phyloP scores from a whole-genome alignment of 1,284 basidiomycete genomes.

The Austroboletus novae-zelandiae region DNA sequence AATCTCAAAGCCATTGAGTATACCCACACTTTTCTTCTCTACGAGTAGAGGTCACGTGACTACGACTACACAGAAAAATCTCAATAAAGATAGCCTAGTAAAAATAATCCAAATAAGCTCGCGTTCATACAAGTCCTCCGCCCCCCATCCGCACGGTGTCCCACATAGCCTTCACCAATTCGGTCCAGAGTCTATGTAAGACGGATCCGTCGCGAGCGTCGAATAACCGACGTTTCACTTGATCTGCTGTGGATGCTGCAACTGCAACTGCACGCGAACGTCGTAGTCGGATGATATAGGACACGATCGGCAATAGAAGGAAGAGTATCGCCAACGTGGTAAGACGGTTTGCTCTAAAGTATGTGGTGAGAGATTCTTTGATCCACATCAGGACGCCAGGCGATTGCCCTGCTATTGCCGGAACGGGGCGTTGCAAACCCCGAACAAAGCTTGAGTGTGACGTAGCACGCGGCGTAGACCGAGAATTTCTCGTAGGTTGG shows the following conservation, averaged over 20 bases:
- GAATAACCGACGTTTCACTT: constrained; percentile 54
- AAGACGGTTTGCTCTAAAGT: constrained; percentile 45
- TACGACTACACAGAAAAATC: not conserved
- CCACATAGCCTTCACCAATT: constrained; percentile 49
- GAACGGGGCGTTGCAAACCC: constrained; percentile 18
- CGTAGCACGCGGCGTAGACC: constrained; percentile 9
- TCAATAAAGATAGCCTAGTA: constrained; percentile 20
- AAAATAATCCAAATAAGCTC: not conserved
- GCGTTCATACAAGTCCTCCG: constrained; percentile 57
- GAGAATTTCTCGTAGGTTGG: constrained; percentile 6
- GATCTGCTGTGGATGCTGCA: constrained; percentile 45
- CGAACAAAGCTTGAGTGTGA: constrained; percentile 27
- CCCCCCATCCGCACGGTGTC: constrained; percentile 78
- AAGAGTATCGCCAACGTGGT: constrained; percentile 54
- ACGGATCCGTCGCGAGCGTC: constrained; percentile 38
- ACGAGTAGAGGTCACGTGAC: constrained; percentile 19
- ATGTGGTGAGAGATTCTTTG: constrained; percentile 43
- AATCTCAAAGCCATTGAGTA: too few species aligned
- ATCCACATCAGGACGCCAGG: constrained; percentile 46
- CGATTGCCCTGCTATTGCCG: constrained; percentile 33
- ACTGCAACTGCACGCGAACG: constrained; percentile 29
- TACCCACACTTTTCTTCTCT: constrained; percentile 11
- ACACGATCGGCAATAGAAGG: constrained; percentile 59
- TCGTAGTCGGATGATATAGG: constrained; percentile 51
- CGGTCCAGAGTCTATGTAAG: constrained; percentile 51